Evolutionary conservation across 2,329 filamentous ascomycete species (phyloP).

Genomic region (Ophiocordyceps robertsii): DNA sequence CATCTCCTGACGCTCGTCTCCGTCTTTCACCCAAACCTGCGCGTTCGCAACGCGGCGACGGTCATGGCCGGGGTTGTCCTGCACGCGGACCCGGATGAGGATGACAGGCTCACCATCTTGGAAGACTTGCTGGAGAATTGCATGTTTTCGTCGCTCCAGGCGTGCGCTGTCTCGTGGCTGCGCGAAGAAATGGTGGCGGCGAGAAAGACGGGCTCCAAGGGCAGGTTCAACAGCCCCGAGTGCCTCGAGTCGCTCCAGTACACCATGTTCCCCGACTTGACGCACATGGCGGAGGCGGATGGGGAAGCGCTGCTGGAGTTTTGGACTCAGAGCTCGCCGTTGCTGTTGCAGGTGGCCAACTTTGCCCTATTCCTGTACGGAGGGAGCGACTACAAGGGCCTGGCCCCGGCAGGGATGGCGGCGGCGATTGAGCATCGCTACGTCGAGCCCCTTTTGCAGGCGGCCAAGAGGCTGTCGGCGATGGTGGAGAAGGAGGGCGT

Average conservation of each 20-base stretch:
- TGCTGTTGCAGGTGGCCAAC: conserved; percentile 47
- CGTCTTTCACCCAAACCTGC: conserved; percentile 41
- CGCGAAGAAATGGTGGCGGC: conserved; percentile 46
- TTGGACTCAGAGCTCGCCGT: conserved; percentile 36
- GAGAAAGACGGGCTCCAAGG: conserved; percentile 15
- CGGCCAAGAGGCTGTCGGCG: conserved; percentile 22
- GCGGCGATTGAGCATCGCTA: conserved; percentile 45
- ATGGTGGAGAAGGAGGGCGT: conserved; percentile 18
- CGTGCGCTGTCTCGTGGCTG: conserved; percentile 49
- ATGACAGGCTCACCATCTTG: conserved; percentile 45
- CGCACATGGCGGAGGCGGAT: conserved; percentile 28
- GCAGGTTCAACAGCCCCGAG: conserved; percentile 36
- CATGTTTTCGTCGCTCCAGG: conserved; percentile 48
- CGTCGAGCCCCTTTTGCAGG: conserved; percentile 35
- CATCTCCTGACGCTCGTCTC: conserved; percentile 44
- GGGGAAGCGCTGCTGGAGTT: conserved; percentile 33
- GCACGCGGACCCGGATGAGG: conserved; percentile 45
- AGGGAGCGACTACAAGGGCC: conserved; percentile 26
- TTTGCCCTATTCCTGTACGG: conserved; percentile 44
- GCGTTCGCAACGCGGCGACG: conserved; percentile 41
- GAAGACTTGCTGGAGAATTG: conserved; percentile 54
- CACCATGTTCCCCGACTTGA: conserved; percentile 43
- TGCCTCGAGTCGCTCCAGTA: conserved; percentile 49
- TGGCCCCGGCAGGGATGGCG: conserved; percentile 43
- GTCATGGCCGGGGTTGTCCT: conserved; percentile 38